Evolutionary conservation across 345 rosid genomes (phyloP), one percentile per base, ranked within the genome.

Genomic region (Syzygium aqueum): DNA sequence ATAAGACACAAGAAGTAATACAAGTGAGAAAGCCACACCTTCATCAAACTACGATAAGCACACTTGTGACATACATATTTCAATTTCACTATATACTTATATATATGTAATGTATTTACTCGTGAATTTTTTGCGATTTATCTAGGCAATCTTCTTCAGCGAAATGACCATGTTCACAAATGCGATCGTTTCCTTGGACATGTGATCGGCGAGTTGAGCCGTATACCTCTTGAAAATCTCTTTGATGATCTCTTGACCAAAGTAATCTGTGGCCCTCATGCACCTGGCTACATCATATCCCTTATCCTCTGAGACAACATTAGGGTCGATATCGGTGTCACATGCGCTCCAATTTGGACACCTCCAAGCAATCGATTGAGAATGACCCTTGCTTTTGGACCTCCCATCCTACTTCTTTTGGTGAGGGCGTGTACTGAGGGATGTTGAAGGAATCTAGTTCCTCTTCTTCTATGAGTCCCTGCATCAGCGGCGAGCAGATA

Each of bases 191-290:
- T 85, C 87, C 59, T 78, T 85, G 2, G 77, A 56, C 85, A 87
- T 83, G 7, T 40, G 82, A 14, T 86, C 73, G 19, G 65, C 43
- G 23, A 87, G 53, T 14, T 52, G 78, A 9, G 5, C 85, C 77
- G 13, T 25, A 84, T 83, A 89, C 61, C 89, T 86, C 12, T 14
- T 7, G 65, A 89, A 91, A 16, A 91, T 82, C 23, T 88, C 91
- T 6, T 90, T 91, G 21, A 90, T 88, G 33, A 86, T 59, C 21
- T 23, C 87, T 84, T 89, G 91, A 19, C 92, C 93, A 49, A 93
- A 93, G 37, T 94, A 95, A 86, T 88, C 89, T 8, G 89, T 57
- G 23, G 95, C 95, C 87, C 95, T 90, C 83, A 93, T 91, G 88
- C 90, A 90, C 83, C 52, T 84, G 1, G 93, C 94, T 49, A 93